A percentile compares a stretch with the other conserved stretches of the same genome.
Conservation (phyloP, 1,284 basidiomycete species). For the Cryptococcus hybrid region DNA sequence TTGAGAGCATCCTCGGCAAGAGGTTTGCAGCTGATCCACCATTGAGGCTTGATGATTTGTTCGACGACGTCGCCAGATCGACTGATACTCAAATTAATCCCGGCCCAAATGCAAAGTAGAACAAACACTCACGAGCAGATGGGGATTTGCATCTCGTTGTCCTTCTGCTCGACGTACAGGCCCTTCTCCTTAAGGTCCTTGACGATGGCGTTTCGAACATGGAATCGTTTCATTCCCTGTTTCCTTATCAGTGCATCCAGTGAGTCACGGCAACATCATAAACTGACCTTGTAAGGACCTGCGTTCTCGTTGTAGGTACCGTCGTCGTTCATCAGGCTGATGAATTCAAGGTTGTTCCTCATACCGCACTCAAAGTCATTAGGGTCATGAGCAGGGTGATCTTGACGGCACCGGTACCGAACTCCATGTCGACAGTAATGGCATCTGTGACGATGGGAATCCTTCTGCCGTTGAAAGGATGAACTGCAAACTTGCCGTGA, state of each 20-base stretch:
- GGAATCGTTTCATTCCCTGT: conserved; percentile 94
- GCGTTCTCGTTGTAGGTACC: conserved; percentile 94
- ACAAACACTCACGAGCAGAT: conserved; percentile 60
- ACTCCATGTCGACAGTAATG: conserved; percentile 88
- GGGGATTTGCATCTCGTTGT: conserved; percentile 94
- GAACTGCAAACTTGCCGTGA: conserved; percentile 86
- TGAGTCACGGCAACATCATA: neutral
- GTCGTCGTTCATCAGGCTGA: conserved; percentile 96
- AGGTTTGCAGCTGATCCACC: conserved; percentile 97
- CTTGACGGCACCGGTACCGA: conserved; percentile 98
- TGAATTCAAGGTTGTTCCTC: conserved; percentile 86
- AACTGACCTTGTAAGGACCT: conserved; percentile 68
- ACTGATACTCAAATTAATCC: neutral
- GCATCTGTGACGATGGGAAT: conserved; percentile 87
- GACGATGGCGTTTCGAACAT: conserved; percentile 81
- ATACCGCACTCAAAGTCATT: conserved; percentile 96
- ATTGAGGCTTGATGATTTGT: conserved; percentile 94
- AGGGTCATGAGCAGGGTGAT: conserved; percentile 98
- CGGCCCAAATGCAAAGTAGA: conserved; percentile 25
- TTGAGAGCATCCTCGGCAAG: conserved; percentile 87
- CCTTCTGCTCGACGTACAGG: conserved; percentile 86
- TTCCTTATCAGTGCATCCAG: neutral
- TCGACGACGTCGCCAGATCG: conserved; percentile 98
- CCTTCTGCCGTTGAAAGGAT: conserved; percentile 86
- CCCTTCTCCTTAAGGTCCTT: conserved; percentile 82